Evolutionary conservation across 768 basidiomycete species (phyloP).

Genomic region (Lactifluus subvellereus): DNA sequence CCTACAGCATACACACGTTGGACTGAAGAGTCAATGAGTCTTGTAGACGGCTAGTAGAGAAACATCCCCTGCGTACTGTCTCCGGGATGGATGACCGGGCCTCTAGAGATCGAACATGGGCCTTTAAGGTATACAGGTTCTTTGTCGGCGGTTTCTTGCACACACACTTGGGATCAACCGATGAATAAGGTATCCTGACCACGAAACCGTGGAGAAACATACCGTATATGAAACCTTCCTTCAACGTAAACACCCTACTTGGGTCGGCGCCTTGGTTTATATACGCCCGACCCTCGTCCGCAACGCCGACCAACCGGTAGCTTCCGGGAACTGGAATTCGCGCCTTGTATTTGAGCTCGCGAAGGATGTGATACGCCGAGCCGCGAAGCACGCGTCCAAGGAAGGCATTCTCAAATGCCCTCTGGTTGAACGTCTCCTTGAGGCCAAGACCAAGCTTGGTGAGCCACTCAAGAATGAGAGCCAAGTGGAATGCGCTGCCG

Average conservation of each 20-base stretch:
- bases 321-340: conserved; percentile 64
- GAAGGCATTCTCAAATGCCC: conserved; percentile 49
- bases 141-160: neutral
- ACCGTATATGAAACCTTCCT: conserved; percentile 1
- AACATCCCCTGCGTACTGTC: neutral
- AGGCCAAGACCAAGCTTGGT: neutral
- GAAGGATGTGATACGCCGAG: conserved; percentile 55
- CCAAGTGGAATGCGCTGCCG: neutral
- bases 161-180: neutral
- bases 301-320: conserved; percentile 34
- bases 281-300: conserved; percentile 48
- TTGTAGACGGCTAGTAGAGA: neutral
- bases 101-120: neutral
- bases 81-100: neutral
- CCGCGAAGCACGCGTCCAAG: conserved; percentile 49
- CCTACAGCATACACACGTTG: conserved; percentile 29
- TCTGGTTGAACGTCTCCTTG: conserved; percentile 37
- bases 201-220: neutral
- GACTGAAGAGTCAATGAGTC: neutral
- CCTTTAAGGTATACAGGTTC: neutral
- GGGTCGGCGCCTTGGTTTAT: neutral
- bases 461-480: neutral
- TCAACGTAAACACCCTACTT: neutral
- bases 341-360: conserved; percentile 69
- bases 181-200: neutral